These are phyloP conservation scores for Metschnikowia colocasiae DNA, from an alignment of 805 yeast genomes.

Conservation along the genomic window DNA sequence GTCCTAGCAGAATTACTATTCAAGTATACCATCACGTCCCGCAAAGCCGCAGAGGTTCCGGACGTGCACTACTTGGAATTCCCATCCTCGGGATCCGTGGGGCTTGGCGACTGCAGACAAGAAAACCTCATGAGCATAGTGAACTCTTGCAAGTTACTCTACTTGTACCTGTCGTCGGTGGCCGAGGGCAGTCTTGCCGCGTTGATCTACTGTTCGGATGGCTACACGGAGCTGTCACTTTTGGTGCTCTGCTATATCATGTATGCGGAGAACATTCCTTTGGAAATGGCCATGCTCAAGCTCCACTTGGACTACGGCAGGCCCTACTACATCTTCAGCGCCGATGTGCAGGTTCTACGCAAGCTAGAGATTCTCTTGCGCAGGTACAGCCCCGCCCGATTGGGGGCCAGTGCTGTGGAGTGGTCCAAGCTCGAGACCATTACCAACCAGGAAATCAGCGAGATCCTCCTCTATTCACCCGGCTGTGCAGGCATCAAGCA, in stretches of 20 bases:
- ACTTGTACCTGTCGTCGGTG: slow-evolving; percentile 31
- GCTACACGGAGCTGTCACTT: slow-evolving; percentile 88
- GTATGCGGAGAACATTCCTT: slow-evolving; percentile 55
- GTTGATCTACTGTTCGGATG: slow-evolving; percentile 79
- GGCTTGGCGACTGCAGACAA: slow-evolving; percentile 65
- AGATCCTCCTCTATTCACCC: slow-evolving; percentile 23
- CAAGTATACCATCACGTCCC: slow-evolving; percentile 29
- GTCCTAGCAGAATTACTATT: slow-evolving; percentile 35
- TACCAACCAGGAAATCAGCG: slow-evolving; percentile 31
- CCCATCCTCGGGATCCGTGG: slow-evolving; percentile 83
- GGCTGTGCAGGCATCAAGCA: slow-evolving; percentile 1
- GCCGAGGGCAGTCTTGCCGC: slow-evolving; percentile 38
- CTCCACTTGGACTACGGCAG: slow-evolving; percentile 63
- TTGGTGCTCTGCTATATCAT: slow-evolving; percentile 67
- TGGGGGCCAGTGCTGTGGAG: slow-evolving; percentile 13
- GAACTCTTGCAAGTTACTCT: slow-evolving; percentile 66
- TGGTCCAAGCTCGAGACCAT: slow-evolving; percentile 34
- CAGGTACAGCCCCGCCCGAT: slow-evolving; percentile 51
- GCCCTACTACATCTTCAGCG: slow-evolving; percentile 79
- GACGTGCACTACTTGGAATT: slow-evolving; percentile 45
- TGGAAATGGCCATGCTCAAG: slow-evolving; percentile 63
- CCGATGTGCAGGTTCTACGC: slow-evolving; percentile 63
- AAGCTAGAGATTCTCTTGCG: slow-evolving; percentile 62
- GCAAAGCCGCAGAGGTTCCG: slow-evolving; percentile 19
- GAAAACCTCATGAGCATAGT: slow-evolving; percentile 62